phyloP scores from a whole-genome alignment of 352 stramenopile species.

The Globisporangium cylindrosporum region DNA sequence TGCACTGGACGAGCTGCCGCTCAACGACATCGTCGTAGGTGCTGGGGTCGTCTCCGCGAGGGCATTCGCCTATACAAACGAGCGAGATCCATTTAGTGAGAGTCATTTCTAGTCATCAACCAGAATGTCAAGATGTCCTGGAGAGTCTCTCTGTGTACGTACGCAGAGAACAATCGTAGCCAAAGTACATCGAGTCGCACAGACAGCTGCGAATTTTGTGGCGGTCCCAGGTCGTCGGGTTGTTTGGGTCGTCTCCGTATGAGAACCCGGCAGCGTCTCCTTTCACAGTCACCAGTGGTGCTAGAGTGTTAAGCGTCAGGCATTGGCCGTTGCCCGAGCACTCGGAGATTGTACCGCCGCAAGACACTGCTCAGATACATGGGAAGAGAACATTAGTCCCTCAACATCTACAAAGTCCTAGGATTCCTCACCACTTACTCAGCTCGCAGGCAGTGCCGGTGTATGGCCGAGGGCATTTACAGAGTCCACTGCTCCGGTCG shows the following conservation, averaged over 20 bases:
- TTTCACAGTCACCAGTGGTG: constrained; percentile 51
- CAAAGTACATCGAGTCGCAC: constrained; percentile 54
- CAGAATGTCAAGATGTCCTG: not conserved
- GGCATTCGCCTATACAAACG: constrained; percentile 47
- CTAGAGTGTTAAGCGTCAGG: constrained; percentile 60
- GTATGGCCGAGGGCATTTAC: constrained; percentile 72
- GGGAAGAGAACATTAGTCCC: not conserved
- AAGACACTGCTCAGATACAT: constrained; percentile 39
- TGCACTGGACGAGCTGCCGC: constrained; percentile 60
- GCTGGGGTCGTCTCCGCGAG: constrained; percentile 65
- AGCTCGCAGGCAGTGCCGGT: constrained; percentile 62
- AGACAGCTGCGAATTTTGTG: constrained; percentile 63
- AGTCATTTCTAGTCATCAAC: not conserved
- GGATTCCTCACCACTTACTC: constrained; percentile 31
- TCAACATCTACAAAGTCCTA: not conserved
- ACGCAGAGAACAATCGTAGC: constrained; percentile 73
- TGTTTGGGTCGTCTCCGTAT: constrained; percentile 67
- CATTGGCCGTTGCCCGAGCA: constrained; percentile 81
- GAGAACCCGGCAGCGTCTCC: constrained; percentile 48
- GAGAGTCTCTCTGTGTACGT: constrained; percentile 10
- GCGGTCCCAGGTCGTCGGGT: constrained; percentile 70
- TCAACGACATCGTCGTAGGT: constrained; percentile 58
- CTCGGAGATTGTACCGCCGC: constrained; percentile 32
- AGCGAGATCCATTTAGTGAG: not conserved
- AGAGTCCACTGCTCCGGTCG: constrained; percentile 63